phyloP scores from a whole-genome alignment of 1,139 yeast species.

The Suhomyces atakaporum region DNA sequence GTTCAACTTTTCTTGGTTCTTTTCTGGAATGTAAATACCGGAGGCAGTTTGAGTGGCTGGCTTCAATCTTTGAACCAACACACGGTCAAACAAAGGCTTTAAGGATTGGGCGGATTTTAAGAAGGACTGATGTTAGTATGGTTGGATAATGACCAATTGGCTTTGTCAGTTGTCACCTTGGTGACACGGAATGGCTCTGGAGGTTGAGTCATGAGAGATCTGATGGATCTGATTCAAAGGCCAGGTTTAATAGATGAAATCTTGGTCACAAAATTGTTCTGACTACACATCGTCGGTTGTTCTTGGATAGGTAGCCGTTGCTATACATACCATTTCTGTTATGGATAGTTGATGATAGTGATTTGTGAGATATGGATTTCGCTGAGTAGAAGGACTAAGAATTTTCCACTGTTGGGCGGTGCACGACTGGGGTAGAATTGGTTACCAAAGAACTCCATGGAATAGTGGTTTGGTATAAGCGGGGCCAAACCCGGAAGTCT shows the following conservation, averaged over 20 bases:
- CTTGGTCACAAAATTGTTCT: too few relatives aligned
- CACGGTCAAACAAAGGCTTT: conserved; percentile 92
- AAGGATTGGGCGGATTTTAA: conserved; percentile 86
- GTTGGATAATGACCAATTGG: conserved; percentile 2
- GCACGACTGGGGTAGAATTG: conserved; percentile 7
- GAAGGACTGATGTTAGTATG: conserved; percentile 40
- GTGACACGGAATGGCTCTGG: too few relatives aligned
- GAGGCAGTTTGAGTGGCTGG: conserved; percentile 92
- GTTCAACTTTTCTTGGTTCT: conserved; percentile 91
- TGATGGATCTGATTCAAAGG: too few relatives aligned
- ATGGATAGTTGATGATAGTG: conserved; percentile 5
- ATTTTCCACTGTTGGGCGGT: conserved; percentile 6
- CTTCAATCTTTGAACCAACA: conserved; percentile 90
- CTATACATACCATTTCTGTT: conserved; percentile 11
- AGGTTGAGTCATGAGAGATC: too few relatives aligned
- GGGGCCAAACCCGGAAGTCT: too few relatives aligned
- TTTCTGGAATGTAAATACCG: conserved; percentile 95
- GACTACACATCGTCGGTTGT: too few relatives aligned
- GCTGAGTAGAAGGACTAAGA: conserved; percentile 7
- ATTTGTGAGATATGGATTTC: conserved; percentile 2
- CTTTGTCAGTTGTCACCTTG: too few relatives aligned
- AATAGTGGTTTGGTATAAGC: too few relatives aligned
- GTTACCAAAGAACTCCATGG: not conserved
- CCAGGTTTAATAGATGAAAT: too few relatives aligned
- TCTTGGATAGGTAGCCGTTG: too few relatives aligned